These are phyloP conservation scores for Phyllosticta citrichinensis DNA, from an alignment of 2,329 filamentous ascomycete species.

Conservation along the genomic window DNA sequence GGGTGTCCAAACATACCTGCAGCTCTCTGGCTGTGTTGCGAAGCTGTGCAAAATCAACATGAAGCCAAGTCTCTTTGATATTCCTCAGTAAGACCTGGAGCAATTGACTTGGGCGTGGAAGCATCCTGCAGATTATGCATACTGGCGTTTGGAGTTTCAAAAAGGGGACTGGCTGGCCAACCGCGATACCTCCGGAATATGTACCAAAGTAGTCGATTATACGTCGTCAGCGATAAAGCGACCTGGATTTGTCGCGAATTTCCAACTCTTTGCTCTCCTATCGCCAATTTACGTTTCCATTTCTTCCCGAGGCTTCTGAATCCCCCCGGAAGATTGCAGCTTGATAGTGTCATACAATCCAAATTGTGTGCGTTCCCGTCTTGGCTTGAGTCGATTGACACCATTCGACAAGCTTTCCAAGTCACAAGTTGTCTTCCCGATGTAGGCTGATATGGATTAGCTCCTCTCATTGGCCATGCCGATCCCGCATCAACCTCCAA, in stretches of 20 bases:
- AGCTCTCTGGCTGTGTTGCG: constrained; percentile 85
- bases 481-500: not conserved
- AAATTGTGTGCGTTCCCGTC: not conserved
- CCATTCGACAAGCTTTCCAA: not conserved
- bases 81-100: constrained; percentile 18
- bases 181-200: not conserved
- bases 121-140: not conserved
- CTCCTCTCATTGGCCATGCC: not conserved
- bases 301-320: too few relatives aligned
- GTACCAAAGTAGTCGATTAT: not conserved
- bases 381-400: not conserved
- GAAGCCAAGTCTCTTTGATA: constrained; percentile 71
- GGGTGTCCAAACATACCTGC: constrained; percentile 87
- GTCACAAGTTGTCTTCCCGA: not conserved
- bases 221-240: not conserved
- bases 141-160: not conserved
- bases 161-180: not conserved
- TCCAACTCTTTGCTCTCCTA: not conserved
- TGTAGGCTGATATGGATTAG: not conserved
- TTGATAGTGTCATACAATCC: not conserved
- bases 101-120: not conserved
- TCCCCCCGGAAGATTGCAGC: not conserved
- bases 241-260: not conserved
- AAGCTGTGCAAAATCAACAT: constrained; percentile 93
- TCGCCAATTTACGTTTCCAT: too few relatives aligned